Conservation (phyloP, 345 rosid genomes). For the Nephelium lappaceum region DNA sequence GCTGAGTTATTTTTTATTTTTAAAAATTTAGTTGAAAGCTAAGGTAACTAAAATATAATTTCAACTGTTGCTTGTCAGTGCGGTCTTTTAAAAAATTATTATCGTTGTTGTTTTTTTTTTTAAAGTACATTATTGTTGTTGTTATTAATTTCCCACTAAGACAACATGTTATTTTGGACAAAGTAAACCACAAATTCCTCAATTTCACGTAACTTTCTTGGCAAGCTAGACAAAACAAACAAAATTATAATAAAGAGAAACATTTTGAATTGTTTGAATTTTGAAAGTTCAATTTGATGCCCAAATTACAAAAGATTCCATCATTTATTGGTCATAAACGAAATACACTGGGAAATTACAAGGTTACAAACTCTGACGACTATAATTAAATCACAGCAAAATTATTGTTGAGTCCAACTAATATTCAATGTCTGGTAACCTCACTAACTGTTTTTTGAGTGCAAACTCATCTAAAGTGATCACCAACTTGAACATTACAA, state of each 20-base stretch:
- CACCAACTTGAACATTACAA: background rate
- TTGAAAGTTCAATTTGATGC: background rate
- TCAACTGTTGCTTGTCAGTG: constrained; percentile 9
- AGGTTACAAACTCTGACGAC: background rate
- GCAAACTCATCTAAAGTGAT: constrained; percentile 10
- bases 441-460: constrained; percentile 1
- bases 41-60: constrained; percentile 2
- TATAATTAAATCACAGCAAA: background rate
- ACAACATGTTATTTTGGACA: background rate
- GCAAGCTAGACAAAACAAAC: background rate
- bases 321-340: background rate
- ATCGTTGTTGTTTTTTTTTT: background rate
- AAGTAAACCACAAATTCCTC: background rate
- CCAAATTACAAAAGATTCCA: constrained; percentile 8
- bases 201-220: background rate
- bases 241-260: background rate
- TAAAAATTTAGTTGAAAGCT: background rate
- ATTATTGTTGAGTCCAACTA: background rate
- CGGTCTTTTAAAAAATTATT: background rate
- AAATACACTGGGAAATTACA: constrained; percentile 3
- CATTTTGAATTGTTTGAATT: background rate
- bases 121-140: background rate
- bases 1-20: background rate
- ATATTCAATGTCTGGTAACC: background rate
- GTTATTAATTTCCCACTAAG: background rate